These are phyloP conservation scores for Phytopythium delawarense DNA, from an alignment of 352 stramenopile species.

Conservation along the genomic window DNA sequence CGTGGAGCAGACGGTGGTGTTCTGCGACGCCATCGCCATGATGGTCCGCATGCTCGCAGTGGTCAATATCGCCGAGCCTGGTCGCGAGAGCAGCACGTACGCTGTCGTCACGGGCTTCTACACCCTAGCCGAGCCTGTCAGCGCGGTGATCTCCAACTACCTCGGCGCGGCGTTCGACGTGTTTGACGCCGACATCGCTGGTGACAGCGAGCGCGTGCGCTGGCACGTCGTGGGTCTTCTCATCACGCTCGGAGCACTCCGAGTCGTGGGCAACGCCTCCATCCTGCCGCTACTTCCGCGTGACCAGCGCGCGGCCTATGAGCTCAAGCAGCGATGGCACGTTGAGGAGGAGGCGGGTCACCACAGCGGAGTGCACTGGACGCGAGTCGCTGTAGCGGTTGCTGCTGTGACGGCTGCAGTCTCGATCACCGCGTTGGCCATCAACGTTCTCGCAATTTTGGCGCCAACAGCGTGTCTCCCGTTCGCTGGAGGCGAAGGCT, in stretches of 20 bases:
- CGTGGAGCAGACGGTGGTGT: slow-evolving; percentile 40
- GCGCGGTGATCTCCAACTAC: slow-evolving; percentile 47
- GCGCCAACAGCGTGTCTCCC: slow-evolving; percentile 45
- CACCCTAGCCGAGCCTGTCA: slow-evolving; percentile 68
- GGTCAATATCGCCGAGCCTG: slow-evolving; percentile 70
- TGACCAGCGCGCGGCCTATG: slow-evolving; percentile 39
- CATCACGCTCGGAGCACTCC: slow-evolving; percentile 50
- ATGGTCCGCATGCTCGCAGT: slow-evolving; percentile 77
- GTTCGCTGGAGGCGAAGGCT: slow-evolving; percentile 59
- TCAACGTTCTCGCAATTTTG: slow-evolving; percentile 64
- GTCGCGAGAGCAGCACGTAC: slow-evolving; percentile 78
- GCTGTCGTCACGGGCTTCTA: slow-evolving; percentile 69
- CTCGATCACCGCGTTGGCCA: slow-evolving; percentile 30
- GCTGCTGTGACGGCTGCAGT: slow-evolving; percentile 31
- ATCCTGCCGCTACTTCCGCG: slow-evolving; percentile 50
- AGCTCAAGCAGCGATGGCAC: slow-evolving; percentile 24
- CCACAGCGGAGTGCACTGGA: slow-evolving; percentile 21
- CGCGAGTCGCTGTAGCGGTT: slow-evolving; percentile 42
- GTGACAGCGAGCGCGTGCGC: slow-evolving; percentile 45
- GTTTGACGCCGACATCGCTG: slow-evolving; percentile 52
- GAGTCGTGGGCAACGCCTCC: slow-evolving; percentile 34
- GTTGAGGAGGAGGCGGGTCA: slow-evolving; percentile 29
- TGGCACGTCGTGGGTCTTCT: slow-evolving; percentile 52
- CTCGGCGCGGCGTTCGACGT: slow-evolving; percentile 53
- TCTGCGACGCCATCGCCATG: slow-evolving; percentile 65